Conservation (phyloP, 345 rosid species). For the Lenwebbia sp. region DNA sequence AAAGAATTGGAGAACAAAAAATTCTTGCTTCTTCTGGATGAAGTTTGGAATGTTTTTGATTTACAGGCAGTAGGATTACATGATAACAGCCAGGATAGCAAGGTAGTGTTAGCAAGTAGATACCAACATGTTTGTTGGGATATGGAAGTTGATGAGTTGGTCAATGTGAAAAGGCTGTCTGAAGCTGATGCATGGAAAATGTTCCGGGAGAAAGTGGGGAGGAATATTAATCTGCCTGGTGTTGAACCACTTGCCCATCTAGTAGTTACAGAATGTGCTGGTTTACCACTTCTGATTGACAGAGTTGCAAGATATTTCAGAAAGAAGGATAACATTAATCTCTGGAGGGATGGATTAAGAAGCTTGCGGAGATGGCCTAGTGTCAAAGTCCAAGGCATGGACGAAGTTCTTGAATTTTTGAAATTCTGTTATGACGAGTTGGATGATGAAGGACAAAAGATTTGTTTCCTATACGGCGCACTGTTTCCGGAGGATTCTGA, state of each 20-base stretch:
- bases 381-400: conserved; percentile 9
- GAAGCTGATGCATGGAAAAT: conserved; percentile 1
- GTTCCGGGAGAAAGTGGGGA: conserved; percentile 12
- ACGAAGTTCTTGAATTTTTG: conserved; percentile 16
- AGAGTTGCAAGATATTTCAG: conserved; percentile 16
- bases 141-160: conserved; percentile 12
- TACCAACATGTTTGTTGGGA: conserved; percentile 1
- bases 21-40: conserved; percentile 25
- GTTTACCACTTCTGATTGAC: conserved; percentile 17
- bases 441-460: conserved; percentile 6
- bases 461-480: conserved; percentile 22
- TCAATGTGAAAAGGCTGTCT: background rate
- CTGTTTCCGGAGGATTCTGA: conserved; percentile 5
- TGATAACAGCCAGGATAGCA: conserved; percentile 4
- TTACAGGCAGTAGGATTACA: conserved; percentile 11
- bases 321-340: conserved; percentile 1
- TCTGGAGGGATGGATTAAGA: conserved; percentile 13
- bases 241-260: conserved; percentile 4
- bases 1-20: conserved; percentile 15
- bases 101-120: conserved; percentile 21
- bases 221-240: conserved; percentile 5
- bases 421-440: conserved; percentile 14
- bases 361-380: conserved; percentile 9
- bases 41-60: conserved; percentile 11
- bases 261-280: conserved; percentile 13